Conservation (phyloP, 768 basidiomycete species). For the Rickenella mellea region DNA sequence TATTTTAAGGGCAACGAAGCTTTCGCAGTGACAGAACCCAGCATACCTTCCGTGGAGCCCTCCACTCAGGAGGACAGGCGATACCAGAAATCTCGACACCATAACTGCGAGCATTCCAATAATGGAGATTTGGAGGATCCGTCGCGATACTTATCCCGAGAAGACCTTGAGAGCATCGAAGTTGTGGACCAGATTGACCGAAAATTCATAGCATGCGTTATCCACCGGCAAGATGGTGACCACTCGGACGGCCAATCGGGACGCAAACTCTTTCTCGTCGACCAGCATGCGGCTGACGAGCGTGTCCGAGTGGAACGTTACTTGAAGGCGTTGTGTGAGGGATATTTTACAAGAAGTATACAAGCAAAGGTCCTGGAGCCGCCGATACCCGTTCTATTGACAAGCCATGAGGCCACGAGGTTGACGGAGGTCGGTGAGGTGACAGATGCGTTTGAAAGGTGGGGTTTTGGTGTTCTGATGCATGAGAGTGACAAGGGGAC, state of each 20-base stretch:
- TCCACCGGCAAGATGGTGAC: constrained; percentile 20
- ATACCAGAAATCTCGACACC: no score
- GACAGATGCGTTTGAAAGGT: constrained; percentile 43
- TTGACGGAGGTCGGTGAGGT: constrained; percentile 33
- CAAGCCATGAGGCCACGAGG: constrained; percentile 48
- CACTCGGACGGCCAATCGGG: constrained; percentile 8
- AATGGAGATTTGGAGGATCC: neutral
- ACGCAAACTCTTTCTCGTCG: constrained; percentile 62
- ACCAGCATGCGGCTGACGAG: constrained; percentile 99
- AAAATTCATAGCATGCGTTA: constrained; percentile 80
- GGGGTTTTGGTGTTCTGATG: constrained; percentile 59
- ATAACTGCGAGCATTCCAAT: neutral
- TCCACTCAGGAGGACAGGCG: no score
- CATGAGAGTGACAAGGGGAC: constrained; percentile 13
- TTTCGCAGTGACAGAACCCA: constrained; percentile 40
- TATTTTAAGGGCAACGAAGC: constrained; percentile 40
- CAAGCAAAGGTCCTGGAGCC: constrained; percentile 37
- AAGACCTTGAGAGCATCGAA: constrained; percentile 44
- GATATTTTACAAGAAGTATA: constrained; percentile 40
- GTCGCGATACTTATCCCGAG: constrained; percentile 19
- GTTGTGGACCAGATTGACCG: constrained; percentile 81
- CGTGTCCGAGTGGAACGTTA: constrained; percentile 84
- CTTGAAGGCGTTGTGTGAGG: constrained; percentile 63
- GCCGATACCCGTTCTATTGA: constrained; percentile 53
- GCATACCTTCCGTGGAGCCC: no score